Evolutionary conservation across 2,329 filamentous ascomycete species (phyloP).

Genomic region (Bisporella sp.): DNA sequence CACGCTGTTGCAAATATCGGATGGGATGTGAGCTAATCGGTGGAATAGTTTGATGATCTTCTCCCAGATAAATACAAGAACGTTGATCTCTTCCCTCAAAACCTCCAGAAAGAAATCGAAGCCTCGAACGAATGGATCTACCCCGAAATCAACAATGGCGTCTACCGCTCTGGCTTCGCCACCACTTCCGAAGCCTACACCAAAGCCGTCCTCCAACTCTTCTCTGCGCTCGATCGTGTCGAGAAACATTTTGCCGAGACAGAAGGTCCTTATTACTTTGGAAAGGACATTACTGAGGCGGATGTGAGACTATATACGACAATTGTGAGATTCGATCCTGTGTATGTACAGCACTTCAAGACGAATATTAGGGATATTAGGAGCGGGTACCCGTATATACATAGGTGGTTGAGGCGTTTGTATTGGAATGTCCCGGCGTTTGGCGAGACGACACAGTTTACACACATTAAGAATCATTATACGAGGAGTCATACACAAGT

Average conservation of each 20-base stretch:
- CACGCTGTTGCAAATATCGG: not conserved
- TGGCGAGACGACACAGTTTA: conserved; percentile 30
- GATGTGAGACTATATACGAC: conserved; percentile 68
- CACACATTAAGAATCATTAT: conserved; percentile 72
- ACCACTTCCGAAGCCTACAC: conserved; percentile 80
- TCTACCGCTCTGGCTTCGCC: conserved; percentile 76
- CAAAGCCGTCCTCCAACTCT: conserved; percentile 61
- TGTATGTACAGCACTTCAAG: conserved; percentile 83
- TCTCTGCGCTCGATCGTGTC: conserved; percentile 67
- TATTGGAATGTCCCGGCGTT: conserved; percentile 66
- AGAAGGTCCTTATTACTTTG: conserved; percentile 66
- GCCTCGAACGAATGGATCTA: conserved; percentile 77
- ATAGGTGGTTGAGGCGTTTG: conserved; percentile 57
- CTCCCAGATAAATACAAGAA: conserved; percentile 51
- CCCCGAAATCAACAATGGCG: conserved; percentile 62
- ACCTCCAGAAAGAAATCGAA: conserved; percentile 62
- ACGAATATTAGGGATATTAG: conserved; percentile 45
- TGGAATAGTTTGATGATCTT: conserved; percentile 64
- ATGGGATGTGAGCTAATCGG: not conserved
- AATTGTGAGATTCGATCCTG: conserved; percentile 59
- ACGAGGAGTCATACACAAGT: conserved; percentile 67
- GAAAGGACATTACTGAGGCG: conserved; percentile 68
- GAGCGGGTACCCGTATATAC: conserved; percentile 51
- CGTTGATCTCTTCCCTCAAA: conserved; percentile 61
- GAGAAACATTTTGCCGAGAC: conserved; percentile 58